Conservation (phyloP, 495 filamentous ascomycete species). For the Trichocladium antarcticum region DNA sequence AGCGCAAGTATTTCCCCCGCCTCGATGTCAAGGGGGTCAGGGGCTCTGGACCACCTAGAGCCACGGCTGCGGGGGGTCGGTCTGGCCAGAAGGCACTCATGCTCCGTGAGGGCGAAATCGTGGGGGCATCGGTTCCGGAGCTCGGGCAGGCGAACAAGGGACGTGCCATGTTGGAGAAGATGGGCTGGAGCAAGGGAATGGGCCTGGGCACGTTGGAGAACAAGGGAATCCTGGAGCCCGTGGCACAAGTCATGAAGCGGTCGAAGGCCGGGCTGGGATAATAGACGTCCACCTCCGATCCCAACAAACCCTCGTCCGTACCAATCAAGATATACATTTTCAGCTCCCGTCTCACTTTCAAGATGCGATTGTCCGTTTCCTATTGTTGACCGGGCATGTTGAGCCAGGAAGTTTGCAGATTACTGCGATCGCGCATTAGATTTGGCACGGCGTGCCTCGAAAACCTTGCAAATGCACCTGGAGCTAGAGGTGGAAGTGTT, state of each 20-base stretch:
- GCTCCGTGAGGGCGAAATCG: slow-evolving; percentile 79
- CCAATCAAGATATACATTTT: too few species aligned
- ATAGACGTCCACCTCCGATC: slow-evolving; percentile 11
- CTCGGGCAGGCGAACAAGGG: slow-evolving; percentile 76
- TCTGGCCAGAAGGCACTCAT: slow-evolving; percentile 33
- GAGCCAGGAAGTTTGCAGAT: too few species aligned
- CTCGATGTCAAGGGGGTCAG: slow-evolving; percentile 35
- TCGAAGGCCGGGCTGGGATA: slow-evolving; percentile 74
- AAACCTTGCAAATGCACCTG: too few species aligned
- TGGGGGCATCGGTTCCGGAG: slow-evolving; percentile 75
- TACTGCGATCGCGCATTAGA: too few species aligned
- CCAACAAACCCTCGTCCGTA: too few species aligned
- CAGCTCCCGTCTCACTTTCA: too few species aligned
- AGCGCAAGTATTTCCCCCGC: slow-evolving; percentile 38
- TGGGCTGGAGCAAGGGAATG: slow-evolving; percentile 90
- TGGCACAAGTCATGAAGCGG: slow-evolving; percentile 80
- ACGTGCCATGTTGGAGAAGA: slow-evolving; percentile 84
- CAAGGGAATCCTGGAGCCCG: slow-evolving; percentile 77
- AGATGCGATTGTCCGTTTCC: too few species aligned
- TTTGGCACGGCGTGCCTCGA: too few species aligned
- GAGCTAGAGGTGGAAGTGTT: too few species aligned
- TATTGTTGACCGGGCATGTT: too few species aligned
- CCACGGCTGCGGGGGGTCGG: slow-evolving; percentile 13
- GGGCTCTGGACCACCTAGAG: slow-evolving; percentile 11
- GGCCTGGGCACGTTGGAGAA: slow-evolving; percentile 73